Evolutionary conservation across 768 basidiomycete genomes (phyloP), one percentile per base, ranked within the genome.

Genomic region (Hortiboletus campestris): DNA sequence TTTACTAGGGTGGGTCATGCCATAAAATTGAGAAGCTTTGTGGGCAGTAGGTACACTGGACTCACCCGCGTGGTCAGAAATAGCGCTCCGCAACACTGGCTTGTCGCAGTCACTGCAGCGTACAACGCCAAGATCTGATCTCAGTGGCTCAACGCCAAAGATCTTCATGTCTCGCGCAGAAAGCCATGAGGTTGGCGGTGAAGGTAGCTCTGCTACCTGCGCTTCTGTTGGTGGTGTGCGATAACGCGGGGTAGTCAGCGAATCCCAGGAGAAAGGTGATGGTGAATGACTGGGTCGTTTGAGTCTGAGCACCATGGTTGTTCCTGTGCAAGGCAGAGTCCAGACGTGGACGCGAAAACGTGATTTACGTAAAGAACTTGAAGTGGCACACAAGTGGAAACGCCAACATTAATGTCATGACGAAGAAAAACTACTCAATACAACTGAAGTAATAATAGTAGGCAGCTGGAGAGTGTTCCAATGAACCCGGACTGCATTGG

Each of bases 121-220:
- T 53, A 89, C 83, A 36, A 84, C 69, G 31, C 80, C 80, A 12
- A 89, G 71, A 53, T 89, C 86, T 3, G 85, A 84, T 43, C 79
- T 79, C 16, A 95, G 78, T 7, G 93, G 91, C 53, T 85, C 78
- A 3, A 85, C 78, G 32, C 92, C 92, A 70, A 89, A 96, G 57
- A 89, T 79, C 76, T 87, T 88, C 93, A 93, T 94, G 65, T 94
- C 91, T 45, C 81, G 80, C 9, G 89, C 91, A 28, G 88, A 83
- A 14, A 95, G 84, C 86, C 91, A 92, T 75, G 85, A 80, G 22
- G 91, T 88, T 0, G 93, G 92, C 0, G 92, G 91, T 0, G 88
- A 84, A 0, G 82, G 80, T 3, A 84, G 72, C 1, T 77, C 75
- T 4, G 77, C 65, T 6, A 75, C 61, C 41, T 80, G 76, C 1